phyloP scores from a whole-genome alignment of 257 asterid species.

The Solanum gracilifrons region DNA sequence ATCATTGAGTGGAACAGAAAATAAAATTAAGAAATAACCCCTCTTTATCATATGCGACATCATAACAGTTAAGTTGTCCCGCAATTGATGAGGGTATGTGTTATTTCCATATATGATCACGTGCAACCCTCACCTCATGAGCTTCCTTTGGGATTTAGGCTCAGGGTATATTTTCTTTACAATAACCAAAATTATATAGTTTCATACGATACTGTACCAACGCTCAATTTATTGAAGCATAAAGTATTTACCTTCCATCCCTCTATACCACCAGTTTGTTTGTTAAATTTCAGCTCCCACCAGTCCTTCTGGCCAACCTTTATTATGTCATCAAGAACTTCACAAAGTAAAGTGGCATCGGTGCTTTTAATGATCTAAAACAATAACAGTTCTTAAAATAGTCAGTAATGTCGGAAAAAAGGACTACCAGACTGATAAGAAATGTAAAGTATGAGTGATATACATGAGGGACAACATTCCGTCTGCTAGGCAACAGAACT shows the following conservation, averaged over 20 bases:
- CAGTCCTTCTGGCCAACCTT: slow-evolving; percentile 37
- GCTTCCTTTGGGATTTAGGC: neutral
- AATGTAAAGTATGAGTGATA: slow-evolving; percentile 1
- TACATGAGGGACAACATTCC: slow-evolving; percentile 50
- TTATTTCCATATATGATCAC: neutral
- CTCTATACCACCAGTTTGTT: slow-evolving; percentile 52
- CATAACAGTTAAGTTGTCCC: neutral
- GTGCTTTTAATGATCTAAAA: slow-evolving; percentile 37
- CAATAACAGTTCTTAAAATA: neutral
- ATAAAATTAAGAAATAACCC: neutral
- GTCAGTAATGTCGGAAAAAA: neutral
- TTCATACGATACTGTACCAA: neutral
- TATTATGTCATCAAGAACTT: slow-evolving; percentile 42
- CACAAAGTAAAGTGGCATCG: slow-evolving; percentile 22
- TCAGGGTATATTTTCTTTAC: neutral
- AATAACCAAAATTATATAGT: neutral
- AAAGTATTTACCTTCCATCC: slow-evolving; percentile 70
- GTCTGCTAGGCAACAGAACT: slow-evolving; percentile 51
- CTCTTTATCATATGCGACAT: neutral
- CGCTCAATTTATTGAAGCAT: neutral
- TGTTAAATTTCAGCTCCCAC: slow-evolving; percentile 76
- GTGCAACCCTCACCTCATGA: neutral
- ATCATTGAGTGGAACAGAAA: neutral
- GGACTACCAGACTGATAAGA: neutral
- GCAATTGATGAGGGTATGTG: neutral